Base-by-base conservation (phyloP, 1,284 basidiomycete genomes). In the Ustilago lituana region DNA sequence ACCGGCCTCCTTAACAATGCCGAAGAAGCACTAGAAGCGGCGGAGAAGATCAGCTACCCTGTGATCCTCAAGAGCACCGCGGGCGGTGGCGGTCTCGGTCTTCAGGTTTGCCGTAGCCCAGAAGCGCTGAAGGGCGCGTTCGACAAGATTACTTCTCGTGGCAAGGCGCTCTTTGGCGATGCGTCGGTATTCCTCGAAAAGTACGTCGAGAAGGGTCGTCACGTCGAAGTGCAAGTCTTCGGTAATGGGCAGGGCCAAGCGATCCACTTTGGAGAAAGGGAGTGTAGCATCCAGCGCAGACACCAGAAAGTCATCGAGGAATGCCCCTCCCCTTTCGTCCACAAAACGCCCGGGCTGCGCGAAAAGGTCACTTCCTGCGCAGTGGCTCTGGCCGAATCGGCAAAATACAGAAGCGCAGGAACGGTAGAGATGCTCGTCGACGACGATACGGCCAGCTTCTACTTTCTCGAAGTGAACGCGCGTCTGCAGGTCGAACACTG, bases 281-380 rank as follows among this genome's bases (percentile, higher is more conserved):
- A 91, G 77, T 64, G 68, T 45, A 43, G 44, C 37, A 49, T 90
- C 15, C 90, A 91, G 76, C 84, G 90, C 26, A 83, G 89, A 23
- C 87, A 90, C 73, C 90, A 91, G 80, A 91, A 91, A 76, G 86
- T 91, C 5, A 86, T 91, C 27, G 89, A 91, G 74, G 90, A 90
- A 74, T 85, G 86, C 1, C 87, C 87, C 0, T 87, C 87, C 68
- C 86, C 87, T 5, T 87, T 87, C 76, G 83, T 87, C 45, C 55
- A 47, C 19, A 36, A 46, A 17, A 43, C 37, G 7, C 19, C 51
- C 5, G 44, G 47, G 5, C 27, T 69, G 29, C 45, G 44, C n/a
- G 11, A 54, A 33, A 82, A 81, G 22, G 86, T 89, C 81, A 87
- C 85, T 57, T 76, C 82, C 14, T 86, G 87, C 1, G 88, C 89